Evolutionary conservation across 1,284 basidiomycete genomes (phyloP), one percentile per base, ranked within the genome.

Genomic region (Ceratobasidium sp.): DNA sequence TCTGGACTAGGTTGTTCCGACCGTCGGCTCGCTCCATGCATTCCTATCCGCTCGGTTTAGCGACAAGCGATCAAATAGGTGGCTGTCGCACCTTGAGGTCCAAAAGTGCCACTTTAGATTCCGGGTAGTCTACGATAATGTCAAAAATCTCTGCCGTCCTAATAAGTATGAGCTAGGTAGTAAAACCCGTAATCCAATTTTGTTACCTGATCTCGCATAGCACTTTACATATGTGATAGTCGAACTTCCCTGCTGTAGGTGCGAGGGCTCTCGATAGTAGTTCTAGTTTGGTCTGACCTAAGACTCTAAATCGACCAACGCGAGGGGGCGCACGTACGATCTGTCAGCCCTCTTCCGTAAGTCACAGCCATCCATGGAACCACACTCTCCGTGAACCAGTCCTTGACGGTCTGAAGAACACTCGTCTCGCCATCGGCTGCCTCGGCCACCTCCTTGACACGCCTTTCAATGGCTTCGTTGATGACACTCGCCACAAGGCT

Each of bases 91-190:
- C 92, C 82, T 89, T 92, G 37, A 99, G 85, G 81, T 99, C 98
- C 74, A 92, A 86, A n/a, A 99, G 83, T 0, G 95, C 96, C 0
- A 91, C 88, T 76, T 85, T 85, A 0, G 96, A 98, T 74, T 95
- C 92, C 0, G 98, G 96, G 78, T 90, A 98, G 79, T 96, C 93
- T 61, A 97, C 90, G 74, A 99, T 96, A 74, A 99, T 97, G 77
- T 98, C 95, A 79, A 98, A 98, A 22, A 99, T 90, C 82, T 98
- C 95, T 64, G 85, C 86, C 0, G 91, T 94, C 53, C 95, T 96
- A 78, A 13, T 39, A 31, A 1, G 64, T 19, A 16, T 39, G 48
- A n/a, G 61, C 29, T 34, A 56, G 19, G 63, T 11, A n/a, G 3
- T 27, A 9, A 51, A 43, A 73, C 62, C 51, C 16, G 51, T 48